phyloP scores from a whole-genome alignment of 495 filamentous ascomycete species.

The Daldinia bambusicola region DNA sequence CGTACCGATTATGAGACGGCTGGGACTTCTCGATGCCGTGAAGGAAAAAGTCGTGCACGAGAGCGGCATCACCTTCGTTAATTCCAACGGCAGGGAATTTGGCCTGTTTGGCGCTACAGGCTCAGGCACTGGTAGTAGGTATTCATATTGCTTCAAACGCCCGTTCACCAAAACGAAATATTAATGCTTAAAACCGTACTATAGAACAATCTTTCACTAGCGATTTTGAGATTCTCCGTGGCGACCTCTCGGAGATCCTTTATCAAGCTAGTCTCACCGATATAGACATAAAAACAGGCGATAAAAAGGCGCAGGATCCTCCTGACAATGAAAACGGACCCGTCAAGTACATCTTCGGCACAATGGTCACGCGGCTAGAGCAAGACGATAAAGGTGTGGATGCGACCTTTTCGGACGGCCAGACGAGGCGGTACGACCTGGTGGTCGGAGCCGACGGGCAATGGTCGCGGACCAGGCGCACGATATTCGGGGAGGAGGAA shows the following conservation, averaged over 20 bases:
- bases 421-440: constrained; percentile 54
- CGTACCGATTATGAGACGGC: constrained; percentile 59
- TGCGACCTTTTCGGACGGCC: constrained; percentile 51
- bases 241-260: constrained; percentile 58
- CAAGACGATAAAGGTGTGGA: constrained; percentile 38
- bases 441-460: constrained; percentile 63
- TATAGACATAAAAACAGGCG: constrained; percentile 34
- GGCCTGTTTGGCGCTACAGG: constrained; percentile 52
- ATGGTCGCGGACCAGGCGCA: constrained; percentile 54
- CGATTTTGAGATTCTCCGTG: constrained; percentile 66
- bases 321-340: constrained; percentile 12
- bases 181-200: not conserved
- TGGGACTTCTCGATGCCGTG: constrained; percentile 58
- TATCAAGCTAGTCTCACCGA: constrained; percentile 58
- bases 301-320: not conserved
- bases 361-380: constrained; percentile 9
- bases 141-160: not conserved
- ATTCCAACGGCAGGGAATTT: constrained; percentile 47
- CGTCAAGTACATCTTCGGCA: constrained; percentile 37
- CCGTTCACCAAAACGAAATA: too few species aligned
- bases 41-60: constrained; percentile 50
- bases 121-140: constrained; percentile 48
- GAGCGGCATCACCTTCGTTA: constrained; percentile 55
- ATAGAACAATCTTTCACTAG: constrained; percentile 55
- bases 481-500: constrained; percentile 47